A percentile compares a stretch with the other conserved stretches of the same genome.
phyloP scores from a whole-genome alignment of 805 yeast genomes.

The Kockiozyma suomiensis region DNA sequence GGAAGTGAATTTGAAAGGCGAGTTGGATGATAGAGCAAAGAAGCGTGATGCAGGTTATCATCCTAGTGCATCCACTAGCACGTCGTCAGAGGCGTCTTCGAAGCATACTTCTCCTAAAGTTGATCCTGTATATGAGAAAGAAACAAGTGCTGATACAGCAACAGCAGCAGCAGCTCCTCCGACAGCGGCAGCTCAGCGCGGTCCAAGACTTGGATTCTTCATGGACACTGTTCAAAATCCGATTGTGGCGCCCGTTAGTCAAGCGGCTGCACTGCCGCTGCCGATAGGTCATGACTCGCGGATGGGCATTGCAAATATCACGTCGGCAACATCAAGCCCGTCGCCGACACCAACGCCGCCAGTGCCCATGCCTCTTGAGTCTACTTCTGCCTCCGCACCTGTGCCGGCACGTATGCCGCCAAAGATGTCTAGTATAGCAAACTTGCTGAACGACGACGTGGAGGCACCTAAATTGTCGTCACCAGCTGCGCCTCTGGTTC shows the following conservation, averaged over 20 bases:
- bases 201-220: slow-evolving; percentile 22
- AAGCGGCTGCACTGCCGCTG: slow-evolving; percentile 7
- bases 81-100: not conserved
- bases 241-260: not conserved
- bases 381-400: not conserved
- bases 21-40: not conserved
- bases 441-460: slow-evolving; percentile 22
- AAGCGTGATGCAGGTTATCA: not conserved
- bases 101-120: not conserved
- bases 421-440: slow-evolving; percentile 22
- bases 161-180: not conserved
- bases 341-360: slow-evolving; percentile 3
- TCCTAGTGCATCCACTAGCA: not conserved
- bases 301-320: slow-evolving; percentile 9
- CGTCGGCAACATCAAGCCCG: slow-evolving; percentile 10
- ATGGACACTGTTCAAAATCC: not conserved
- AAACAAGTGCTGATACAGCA: not conserved
- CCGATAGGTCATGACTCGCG: slow-evolving; percentile 3
- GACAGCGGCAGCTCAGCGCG: slow-evolving; percentile 9
- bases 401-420: slow-evolving; percentile 17
- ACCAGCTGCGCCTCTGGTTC: not conserved
- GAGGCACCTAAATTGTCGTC: slow-evolving; percentile 6
- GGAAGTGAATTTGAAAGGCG: slow-evolving; percentile 1
- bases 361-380: slow-evolving; percentile 3
- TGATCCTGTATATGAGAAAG: not conserved